Evolutionary conservation across 2,329 filamentous ascomycete species (phyloP).

Genomic region (Cytospora piceicola): DNA sequence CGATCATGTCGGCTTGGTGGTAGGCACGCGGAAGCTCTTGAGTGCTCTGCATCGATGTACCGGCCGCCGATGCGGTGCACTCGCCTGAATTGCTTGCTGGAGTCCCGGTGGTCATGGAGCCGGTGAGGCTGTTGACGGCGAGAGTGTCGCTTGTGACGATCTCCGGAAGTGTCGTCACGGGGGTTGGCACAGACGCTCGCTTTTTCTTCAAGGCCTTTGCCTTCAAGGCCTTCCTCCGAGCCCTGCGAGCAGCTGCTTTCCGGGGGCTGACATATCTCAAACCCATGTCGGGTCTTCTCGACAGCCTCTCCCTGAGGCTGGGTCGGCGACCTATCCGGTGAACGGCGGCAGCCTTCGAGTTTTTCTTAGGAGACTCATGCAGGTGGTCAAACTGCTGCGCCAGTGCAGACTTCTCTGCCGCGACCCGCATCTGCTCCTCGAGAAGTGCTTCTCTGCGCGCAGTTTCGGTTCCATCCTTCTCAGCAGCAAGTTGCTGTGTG

Average conservation of each 20-base stretch:
- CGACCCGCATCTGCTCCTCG: neutral
- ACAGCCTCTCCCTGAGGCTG: neutral
- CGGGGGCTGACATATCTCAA: neutral
- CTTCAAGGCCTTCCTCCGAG: neutral
- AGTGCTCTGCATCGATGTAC: neutral
- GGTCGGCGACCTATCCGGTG: neutral
- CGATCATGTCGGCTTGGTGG: neutral
- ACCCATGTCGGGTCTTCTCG: neutral
- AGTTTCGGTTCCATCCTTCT: neutral
- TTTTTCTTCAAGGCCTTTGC: neutral
- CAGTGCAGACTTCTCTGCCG: neutral
- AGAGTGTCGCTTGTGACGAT: no score
- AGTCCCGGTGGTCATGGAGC: neutral
- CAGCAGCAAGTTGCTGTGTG: neutral
- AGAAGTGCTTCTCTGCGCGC: neutral
- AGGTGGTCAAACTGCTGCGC: neutral
- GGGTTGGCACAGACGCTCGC: no score
- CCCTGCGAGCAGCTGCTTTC: neutral
- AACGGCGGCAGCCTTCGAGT: neutral
- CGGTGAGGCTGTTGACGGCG: no score
- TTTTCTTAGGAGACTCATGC: neutral
- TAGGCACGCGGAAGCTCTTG: constrained; percentile 12
- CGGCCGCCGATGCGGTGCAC: neutral
- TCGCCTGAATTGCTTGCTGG: neutral
- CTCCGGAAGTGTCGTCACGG: neutral